These are phyloP conservation scores for Pseudogymnoascus sp. DNA, from an alignment of 2,329 filamentous ascomycete species.

Conservation along the genomic window DNA sequence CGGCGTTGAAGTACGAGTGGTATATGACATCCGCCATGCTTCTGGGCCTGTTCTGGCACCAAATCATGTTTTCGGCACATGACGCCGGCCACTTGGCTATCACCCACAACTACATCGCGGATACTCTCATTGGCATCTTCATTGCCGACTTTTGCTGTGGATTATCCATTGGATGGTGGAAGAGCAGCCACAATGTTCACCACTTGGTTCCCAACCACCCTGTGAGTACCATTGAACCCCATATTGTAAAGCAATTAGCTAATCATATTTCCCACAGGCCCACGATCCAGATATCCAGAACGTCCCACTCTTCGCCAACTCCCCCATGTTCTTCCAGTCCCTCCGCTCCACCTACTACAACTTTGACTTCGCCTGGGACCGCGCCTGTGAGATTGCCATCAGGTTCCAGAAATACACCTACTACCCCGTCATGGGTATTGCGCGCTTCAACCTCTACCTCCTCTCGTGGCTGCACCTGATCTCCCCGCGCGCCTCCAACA, in stretches of 20 bases:
- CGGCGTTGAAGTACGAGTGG: constrained; percentile 41
- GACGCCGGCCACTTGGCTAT: constrained; percentile 58
- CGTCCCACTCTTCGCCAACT: constrained; percentile 60
- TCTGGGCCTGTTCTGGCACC: constrained; percentile 58
- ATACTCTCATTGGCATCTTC: constrained; percentile 54
- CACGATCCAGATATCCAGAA: constrained; percentile 54
- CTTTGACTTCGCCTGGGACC: constrained; percentile 51
- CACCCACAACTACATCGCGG: constrained; percentile 47
- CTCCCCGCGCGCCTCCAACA: constrained; percentile 44
- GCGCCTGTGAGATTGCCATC: constrained; percentile 49
- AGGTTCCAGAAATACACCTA: constrained; percentile 58
- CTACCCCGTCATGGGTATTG: constrained; percentile 58
- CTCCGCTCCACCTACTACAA: constrained; percentile 60
- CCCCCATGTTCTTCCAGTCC: constrained; percentile 55
- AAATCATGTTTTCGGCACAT: constrained; percentile 61
- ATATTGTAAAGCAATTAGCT: background rate
- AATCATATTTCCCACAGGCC: background rate
- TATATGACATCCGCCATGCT: constrained; percentile 49
- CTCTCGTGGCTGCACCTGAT: constrained; percentile 60
- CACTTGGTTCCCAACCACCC: constrained; percentile 58
- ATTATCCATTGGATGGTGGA: constrained; percentile 61
- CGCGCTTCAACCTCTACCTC: constrained; percentile 64
- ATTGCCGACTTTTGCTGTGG: constrained; percentile 58
- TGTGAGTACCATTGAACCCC: constrained; percentile 31
- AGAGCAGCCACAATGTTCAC: constrained; percentile 60